These are phyloP conservation scores for Ophiostoma sp. DNA, from an alignment of 2,329 filamentous ascomycete genomes.

Conservation along the genomic window DNA sequence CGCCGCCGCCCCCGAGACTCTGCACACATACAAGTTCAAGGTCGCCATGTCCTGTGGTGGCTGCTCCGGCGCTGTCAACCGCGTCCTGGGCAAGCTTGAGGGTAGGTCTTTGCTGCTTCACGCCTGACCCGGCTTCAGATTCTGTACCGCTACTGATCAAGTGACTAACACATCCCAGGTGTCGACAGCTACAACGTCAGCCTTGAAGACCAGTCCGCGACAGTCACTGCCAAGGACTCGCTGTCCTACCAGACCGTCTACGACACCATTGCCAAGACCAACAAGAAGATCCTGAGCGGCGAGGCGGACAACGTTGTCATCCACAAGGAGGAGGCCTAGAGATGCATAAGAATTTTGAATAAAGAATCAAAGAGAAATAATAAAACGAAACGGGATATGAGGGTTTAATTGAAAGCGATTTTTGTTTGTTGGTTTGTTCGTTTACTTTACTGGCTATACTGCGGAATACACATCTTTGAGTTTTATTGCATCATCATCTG, in stretches of 20 bases:
- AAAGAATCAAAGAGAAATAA: not conserved
- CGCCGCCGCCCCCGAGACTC: constrained; percentile 11
- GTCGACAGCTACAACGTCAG: constrained; percentile 82
- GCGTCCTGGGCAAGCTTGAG: constrained; percentile 86
- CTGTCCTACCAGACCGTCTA: constrained; percentile 77
- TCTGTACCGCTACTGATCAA: not conserved
- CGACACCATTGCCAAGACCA: constrained; percentile 87
- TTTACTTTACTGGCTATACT: not conserved
- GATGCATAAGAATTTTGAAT: not conserved
- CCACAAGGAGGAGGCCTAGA: not conserved
- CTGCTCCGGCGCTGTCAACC: constrained; percentile 90
- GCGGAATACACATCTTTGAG: not conserved
- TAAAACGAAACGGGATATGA: no score
- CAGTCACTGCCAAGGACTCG: constrained; percentile 62
- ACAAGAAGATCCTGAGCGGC: constrained; percentile 79
- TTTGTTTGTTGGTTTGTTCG: not conserved
- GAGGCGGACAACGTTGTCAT: constrained; percentile 57
- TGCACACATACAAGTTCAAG: constrained; percentile 90
- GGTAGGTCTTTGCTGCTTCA: constrained; percentile 49
- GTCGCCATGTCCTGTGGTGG: constrained; percentile 91
- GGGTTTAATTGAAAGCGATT: not conserved
- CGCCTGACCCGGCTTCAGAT: no score
- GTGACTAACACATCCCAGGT: constrained; percentile 45
- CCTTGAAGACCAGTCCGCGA: constrained; percentile 78
- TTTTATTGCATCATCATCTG: not conserved